Conservation (phyloP, 2,329 filamentous ascomycete genomes). For the Alternaria incomplexa region DNA sequence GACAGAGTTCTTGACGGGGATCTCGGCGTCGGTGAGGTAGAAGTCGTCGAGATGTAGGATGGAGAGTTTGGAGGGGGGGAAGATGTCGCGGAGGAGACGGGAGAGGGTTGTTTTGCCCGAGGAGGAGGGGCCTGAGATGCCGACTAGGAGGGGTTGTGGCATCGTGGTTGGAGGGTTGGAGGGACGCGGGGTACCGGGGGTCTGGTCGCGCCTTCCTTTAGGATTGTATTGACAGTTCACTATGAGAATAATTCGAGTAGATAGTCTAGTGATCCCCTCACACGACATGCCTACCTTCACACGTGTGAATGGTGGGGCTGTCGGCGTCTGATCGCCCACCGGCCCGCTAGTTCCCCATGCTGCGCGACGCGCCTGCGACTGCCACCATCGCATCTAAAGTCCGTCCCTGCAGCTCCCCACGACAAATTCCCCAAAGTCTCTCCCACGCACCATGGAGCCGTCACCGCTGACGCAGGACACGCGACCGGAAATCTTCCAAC, state of each 20-base stretch:
- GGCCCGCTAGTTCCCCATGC: slow-evolving; percentile 6
- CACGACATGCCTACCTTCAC: neutral
- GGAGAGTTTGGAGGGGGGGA: slow-evolving; percentile 66
- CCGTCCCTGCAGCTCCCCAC: too few species aligned
- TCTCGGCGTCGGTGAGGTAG: slow-evolving; percentile 79
- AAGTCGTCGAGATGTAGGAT: slow-evolving; percentile 97
- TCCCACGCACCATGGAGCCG: slow-evolving; percentile 69
- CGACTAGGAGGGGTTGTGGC: slow-evolving; percentile 66
- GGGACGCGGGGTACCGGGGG: neutral
- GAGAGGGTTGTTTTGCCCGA: slow-evolving; percentile 95
- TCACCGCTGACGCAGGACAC: slow-evolving; percentile 94
- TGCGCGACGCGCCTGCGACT: slow-evolving; percentile 5
- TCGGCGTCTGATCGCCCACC: slow-evolving; percentile 12
- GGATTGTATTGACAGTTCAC: neutral
- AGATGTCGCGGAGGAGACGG: slow-evolving; percentile 80
- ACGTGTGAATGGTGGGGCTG: slow-evolving; percentile 18
- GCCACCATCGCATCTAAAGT: too few species aligned
- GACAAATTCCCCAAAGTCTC: neutral
- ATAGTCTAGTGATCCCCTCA: neutral
- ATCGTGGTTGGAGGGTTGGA: slow-evolving; percentile 1
- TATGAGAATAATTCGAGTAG: neutral
- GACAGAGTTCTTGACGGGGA: slow-evolving; percentile 59
- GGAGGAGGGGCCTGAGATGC: slow-evolving; percentile 87
- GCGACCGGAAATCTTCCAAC: slow-evolving; percentile 88
- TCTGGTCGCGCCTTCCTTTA: neutral